These are phyloP conservation scores for Phytophthora quininea DNA, from an alignment of 352 stramenopile species.

Conservation along the genomic window DNA sequence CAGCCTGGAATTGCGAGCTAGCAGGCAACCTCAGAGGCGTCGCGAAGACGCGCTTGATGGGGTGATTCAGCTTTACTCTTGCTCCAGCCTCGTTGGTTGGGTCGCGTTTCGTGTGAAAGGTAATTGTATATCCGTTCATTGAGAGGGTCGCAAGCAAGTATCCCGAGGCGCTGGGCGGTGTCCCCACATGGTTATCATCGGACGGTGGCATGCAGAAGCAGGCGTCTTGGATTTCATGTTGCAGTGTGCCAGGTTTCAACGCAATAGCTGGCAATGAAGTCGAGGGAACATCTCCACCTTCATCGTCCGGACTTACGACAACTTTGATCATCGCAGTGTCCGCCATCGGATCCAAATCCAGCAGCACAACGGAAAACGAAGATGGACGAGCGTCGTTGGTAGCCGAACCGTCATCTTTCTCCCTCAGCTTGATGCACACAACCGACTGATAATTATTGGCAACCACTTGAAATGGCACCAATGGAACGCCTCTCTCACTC, in stretches of 20 bases:
- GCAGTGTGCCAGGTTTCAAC: conserved; percentile 26
- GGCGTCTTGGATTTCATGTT: conserved; percentile 62
- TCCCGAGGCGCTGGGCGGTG: conserved; percentile 8
- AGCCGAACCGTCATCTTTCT: conserved; percentile 28
- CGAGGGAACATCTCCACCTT: conserved; percentile 10
- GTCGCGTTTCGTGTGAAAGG: conserved; percentile 49
- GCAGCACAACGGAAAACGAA: conserved; percentile 48
- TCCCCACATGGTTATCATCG: conserved; percentile 12
- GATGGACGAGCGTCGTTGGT: conserved; percentile 10
- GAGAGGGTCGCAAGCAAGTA: conserved; percentile 64
- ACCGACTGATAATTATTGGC: conserved; percentile 46
- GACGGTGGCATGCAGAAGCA: conserved; percentile 47
- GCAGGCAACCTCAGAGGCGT: conserved; percentile 50
- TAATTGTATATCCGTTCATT: conserved; percentile 54
- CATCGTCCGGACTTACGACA: conserved; percentile 31
- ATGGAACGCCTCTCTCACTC: conserved; percentile 50
- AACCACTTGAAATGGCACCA: conserved; percentile 58
- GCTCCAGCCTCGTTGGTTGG: conserved; percentile 33
- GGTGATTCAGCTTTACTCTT: conserved; percentile 44
- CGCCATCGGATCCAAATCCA: conserved; percentile 37
- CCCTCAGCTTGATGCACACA: conserved; percentile 56
- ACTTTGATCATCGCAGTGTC: conserved; percentile 18
- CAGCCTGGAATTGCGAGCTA: conserved; percentile 30
- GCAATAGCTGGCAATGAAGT: conserved; percentile 31
- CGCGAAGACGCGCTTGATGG: conserved; percentile 56